These are phyloP conservation scores for Phyllostachys edulis DNA, from an alignment of 176 grass and related monocot species.

Conservation along the genomic window DNA sequence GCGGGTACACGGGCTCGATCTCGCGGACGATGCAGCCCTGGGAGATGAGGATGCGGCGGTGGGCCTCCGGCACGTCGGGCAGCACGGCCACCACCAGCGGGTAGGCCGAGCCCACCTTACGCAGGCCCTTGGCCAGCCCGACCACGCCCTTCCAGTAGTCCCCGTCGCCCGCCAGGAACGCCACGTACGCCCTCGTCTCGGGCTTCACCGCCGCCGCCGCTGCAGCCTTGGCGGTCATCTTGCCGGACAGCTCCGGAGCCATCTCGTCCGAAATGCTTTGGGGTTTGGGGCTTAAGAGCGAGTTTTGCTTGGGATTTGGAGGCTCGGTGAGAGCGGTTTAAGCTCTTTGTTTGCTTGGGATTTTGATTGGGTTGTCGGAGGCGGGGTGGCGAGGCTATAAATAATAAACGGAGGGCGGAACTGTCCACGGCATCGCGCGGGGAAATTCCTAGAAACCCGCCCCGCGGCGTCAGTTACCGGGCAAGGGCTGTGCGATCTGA, in stretches of 20 bases:
- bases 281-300: neutral
- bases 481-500: neutral
- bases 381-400: conserved; percentile 34
- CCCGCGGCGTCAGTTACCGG: neutral
- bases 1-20: conserved; percentile 82
- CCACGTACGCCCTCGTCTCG: conserved; percentile 58
- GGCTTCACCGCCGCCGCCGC: conserved; percentile 9
- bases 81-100: conserved; percentile 77
- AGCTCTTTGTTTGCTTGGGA: conserved; percentile 2
- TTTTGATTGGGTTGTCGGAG: conserved; percentile 5
- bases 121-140: conserved; percentile 74
- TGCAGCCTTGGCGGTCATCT: conserved; percentile 29
- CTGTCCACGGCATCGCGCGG: neutral
- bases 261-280: conserved; percentile 29
- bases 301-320: neutral
- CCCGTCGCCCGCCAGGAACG: conserved; percentile 75
- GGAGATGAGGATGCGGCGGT: conserved; percentile 58
- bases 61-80: conserved; percentile 75
- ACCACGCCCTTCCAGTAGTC: conserved; percentile 90
- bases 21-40: conserved; percentile 84
- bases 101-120: conserved; percentile 56
- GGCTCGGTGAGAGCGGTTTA: neutral
- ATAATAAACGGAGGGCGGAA: conserved; percentile 24
- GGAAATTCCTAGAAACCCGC: neutral
- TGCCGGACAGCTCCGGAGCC: conserved; percentile 47